Evolutionary conservation across 495 filamentous ascomycete genomes (phyloP), one percentile per base, ranked within the genome.

Genomic region (Penicillium crystallinum): DNA sequence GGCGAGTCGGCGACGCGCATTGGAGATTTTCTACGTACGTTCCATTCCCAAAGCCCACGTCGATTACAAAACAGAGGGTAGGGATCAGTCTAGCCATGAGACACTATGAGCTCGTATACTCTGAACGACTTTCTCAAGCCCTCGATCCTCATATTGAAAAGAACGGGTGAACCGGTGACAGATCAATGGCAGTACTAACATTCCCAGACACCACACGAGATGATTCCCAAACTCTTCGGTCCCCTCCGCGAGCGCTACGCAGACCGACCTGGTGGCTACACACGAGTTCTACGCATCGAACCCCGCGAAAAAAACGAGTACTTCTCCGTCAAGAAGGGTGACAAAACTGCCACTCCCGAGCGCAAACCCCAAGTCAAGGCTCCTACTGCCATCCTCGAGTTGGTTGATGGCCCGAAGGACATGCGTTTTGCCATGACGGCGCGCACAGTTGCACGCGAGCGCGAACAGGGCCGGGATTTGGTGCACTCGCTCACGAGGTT

Each of bases 361-460:
- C 63, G 55, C 53, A 66, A 66, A 36, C 63, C 63, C 2, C 64
- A 81, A 54, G 90, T 96, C 64, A 89, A 95, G 73, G 92, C 89
- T 3, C 78, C 83, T 30, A 87, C 83, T 18, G 93, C 93, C 0
- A 95, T 98, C 58, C 81, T 98, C n/a, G 93, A 97, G 70, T 79
- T 98, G 11, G 90, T 97, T 38, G 93, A 98, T 66, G 92, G 92
- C 36, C 92, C 91, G 14, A 88, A 85, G 69, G 93, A 98, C 71
- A 89, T 96, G 80, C 86, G 91, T 2, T 97, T 98, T 73, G 86
- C 87, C 46, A 83, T 97, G 77, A 96, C 91, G 14, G 93, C 93
- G 4, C 81, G 81, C 40, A 83, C 88, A 0, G 73, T 98, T 0
- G 88, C 85, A 33, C 77, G 78, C 35, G 74, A 86, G 57, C 73